Conservation (phyloP, 805 yeast species). For the Wickerhamiella musiphila region DNA sequence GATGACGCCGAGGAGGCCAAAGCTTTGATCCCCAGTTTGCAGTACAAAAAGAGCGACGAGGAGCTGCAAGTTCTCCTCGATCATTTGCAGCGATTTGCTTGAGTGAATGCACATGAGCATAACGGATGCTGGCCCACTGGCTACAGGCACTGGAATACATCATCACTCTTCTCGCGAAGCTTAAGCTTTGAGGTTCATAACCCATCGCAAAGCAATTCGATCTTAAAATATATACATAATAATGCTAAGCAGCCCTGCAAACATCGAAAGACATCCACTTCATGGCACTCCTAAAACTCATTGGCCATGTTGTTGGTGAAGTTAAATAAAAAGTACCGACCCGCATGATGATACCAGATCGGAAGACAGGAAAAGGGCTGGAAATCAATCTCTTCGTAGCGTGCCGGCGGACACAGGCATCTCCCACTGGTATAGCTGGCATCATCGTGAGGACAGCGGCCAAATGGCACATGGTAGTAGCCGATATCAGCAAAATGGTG, state of each 20-base stretch:
- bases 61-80: constrained; percentile 77
- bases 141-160: too few relatives aligned
- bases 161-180: too few relatives aligned
- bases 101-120: too few relatives aligned
- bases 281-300: too few relatives aligned
- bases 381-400: constrained; percentile 21
- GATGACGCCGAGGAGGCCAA: constrained; percentile 97
- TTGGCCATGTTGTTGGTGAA: constrained; percentile 7
- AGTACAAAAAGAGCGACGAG: constrained; percentile 63
- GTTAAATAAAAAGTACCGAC: constrained; percentile 17
- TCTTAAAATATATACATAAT: too few relatives aligned
- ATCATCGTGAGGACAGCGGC: constrained; percentile 24
- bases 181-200: too few relatives aligned
- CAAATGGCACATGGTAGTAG: constrained; percentile 56
- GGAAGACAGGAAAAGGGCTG: constrained; percentile 22
- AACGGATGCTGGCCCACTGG: too few relatives aligned
- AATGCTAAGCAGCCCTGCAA: too few relatives aligned
- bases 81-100: constrained; percentile 40
- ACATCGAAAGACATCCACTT: too few relatives aligned
- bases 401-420: constrained; percentile 21
- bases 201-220: too few relatives aligned
- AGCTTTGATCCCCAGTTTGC: constrained; percentile 77
- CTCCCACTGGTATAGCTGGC: constrained; percentile 20
- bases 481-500: constrained; percentile 75
- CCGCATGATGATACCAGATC: constrained; percentile 23